Percentiles rank a stretch among this genome's conserved stretches.
These are phyloP conservation scores for Fomitopsis betulina DNA, from an alignment of 1,284 basidiomycete genomes.

Conservation along the genomic window DNA sequence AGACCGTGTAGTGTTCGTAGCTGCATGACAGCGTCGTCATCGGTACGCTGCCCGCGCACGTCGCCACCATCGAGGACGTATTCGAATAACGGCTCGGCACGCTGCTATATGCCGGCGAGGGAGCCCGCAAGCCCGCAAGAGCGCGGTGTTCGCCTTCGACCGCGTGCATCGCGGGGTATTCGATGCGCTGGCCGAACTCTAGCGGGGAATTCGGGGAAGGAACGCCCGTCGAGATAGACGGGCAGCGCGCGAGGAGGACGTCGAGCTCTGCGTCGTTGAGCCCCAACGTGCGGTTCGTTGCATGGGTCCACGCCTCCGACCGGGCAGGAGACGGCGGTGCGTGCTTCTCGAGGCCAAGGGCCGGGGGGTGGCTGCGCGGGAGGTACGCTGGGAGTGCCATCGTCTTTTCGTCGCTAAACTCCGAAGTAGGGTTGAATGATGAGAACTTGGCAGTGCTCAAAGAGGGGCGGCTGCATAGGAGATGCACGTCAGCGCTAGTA, in stretches of 20 bases:
- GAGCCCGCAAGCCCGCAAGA: neutral
- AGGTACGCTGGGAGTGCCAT: neutral
- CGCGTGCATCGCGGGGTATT: neutral
- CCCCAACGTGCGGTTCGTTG: neutral
- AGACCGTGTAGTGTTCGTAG: no score
- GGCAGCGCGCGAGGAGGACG: neutral
- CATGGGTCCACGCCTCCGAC: neutral
- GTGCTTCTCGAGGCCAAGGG: neutral
- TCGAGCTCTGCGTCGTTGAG: slow-evolving; percentile 1
- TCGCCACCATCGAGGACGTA: neutral
- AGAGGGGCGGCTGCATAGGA: neutral
- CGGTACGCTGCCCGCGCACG: neutral
- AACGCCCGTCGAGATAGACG: neutral
- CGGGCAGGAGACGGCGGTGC: neutral
- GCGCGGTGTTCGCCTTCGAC: neutral
- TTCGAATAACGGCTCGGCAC: neutral
- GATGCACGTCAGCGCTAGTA: neutral
- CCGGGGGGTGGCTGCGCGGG: neutral
- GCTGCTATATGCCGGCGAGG: neutral
- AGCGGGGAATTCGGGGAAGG: neutral
- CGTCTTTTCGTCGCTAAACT: neutral
- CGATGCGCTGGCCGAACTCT: neutral
- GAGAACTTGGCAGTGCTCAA: neutral
- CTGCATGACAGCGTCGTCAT: no score
- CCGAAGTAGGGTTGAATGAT: neutral